Conservation (phyloP, 179 eudicot species). For the Beta macrorhiza region DNA sequence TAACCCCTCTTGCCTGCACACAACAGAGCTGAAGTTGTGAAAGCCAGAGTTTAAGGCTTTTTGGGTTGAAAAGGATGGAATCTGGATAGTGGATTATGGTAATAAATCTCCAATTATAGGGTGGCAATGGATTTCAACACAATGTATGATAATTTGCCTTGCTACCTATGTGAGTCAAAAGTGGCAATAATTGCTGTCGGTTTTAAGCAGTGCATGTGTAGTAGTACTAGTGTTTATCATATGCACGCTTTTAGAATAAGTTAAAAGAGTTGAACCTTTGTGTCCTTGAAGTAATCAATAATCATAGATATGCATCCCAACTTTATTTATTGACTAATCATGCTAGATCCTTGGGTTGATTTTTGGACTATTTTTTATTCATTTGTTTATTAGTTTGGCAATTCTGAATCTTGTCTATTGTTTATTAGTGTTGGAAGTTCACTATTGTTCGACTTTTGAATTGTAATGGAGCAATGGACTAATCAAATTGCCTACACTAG, state of each 20-base stretch:
- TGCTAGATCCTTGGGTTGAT: slow-evolving; percentile 11
- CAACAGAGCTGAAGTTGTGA: not conserved
- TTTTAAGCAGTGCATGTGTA: slow-evolving; percentile 8
- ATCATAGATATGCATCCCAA: slow-evolving; percentile 17
- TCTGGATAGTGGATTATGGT: slow-evolving; percentile 7
- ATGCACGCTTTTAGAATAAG: slow-evolving; percentile 25
- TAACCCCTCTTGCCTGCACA: no score
- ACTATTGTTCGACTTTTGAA: not conserved
- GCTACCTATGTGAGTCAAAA: slow-evolving; percentile 26
- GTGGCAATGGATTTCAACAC: slow-evolving; percentile 17
- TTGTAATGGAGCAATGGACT: not conserved
- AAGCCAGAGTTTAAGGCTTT: slow-evolving; percentile 21
- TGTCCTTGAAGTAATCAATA: slow-evolving; percentile 12
- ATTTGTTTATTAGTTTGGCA: not conserved
- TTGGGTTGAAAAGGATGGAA: slow-evolving; percentile 6
- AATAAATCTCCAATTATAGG: slow-evolving; percentile 29
- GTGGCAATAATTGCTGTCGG: slow-evolving; percentile 27
- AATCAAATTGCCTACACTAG: not conserved
- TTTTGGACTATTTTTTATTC: not conserved
- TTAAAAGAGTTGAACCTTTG: slow-evolving; percentile 4
- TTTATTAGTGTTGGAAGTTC: not conserved
- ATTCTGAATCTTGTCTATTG: not conserved
- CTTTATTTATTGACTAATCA: slow-evolving; percentile 11
- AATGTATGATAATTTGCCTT: no score
- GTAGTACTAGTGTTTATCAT: slow-evolving; percentile 9